phyloP scores from a whole-genome alignment of 208 protist genomes.

The Novymonas esmeraldas region DNA sequence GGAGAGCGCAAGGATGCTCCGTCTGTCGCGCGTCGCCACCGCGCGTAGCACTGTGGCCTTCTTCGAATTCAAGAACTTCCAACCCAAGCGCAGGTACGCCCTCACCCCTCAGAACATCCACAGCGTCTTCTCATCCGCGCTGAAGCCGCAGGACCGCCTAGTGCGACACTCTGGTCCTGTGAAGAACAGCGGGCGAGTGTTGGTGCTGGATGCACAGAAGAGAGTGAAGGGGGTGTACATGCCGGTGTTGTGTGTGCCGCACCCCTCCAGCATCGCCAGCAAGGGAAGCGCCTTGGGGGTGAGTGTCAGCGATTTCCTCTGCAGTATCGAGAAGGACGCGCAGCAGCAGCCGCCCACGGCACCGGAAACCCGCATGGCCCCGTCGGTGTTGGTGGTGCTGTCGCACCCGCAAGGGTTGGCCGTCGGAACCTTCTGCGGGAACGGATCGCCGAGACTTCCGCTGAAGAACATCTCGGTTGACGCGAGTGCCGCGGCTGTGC shows the following conservation, averaged over 20 bases:
- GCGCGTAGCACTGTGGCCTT: conserved; percentile 68
- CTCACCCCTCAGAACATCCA: conserved; percentile 46
- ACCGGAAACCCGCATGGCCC: background rate
- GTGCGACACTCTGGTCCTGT: conserved; percentile 73
- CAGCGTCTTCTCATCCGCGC: conserved; percentile 38
- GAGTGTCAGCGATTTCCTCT: conserved; percentile 54
- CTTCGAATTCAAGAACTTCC: conserved; percentile 87
- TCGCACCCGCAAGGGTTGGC: conserved; percentile 52
- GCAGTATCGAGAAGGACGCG: conserved; percentile 13
- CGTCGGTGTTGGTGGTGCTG: conserved; percentile 33
- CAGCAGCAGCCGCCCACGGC: background rate
- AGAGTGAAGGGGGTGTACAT: conserved; percentile 82
- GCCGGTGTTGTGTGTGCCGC: conserved; percentile 73
- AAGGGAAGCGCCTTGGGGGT: conserved; percentile 60
- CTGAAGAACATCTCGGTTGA: conserved; percentile 31
- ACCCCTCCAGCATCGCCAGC: conserved; percentile 45
- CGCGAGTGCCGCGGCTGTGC: background rate
- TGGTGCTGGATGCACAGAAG: conserved; percentile 82
- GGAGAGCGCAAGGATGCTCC: conserved; percentile 12
- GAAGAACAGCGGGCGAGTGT: conserved; percentile 59
- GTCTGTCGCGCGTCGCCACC: conserved; percentile 11
- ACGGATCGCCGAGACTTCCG: conserved; percentile 34
- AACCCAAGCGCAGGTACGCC: conserved; percentile 48
- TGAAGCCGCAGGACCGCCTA: conserved; percentile 64
- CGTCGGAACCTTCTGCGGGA: conserved; percentile 27